A percentile compares a stretch with the other conserved stretches of the same genome.
These are phyloP conservation scores for Digitaria exilis DNA, from an alignment of 202 grass and related monocot species.

Conservation along the genomic window DNA sequence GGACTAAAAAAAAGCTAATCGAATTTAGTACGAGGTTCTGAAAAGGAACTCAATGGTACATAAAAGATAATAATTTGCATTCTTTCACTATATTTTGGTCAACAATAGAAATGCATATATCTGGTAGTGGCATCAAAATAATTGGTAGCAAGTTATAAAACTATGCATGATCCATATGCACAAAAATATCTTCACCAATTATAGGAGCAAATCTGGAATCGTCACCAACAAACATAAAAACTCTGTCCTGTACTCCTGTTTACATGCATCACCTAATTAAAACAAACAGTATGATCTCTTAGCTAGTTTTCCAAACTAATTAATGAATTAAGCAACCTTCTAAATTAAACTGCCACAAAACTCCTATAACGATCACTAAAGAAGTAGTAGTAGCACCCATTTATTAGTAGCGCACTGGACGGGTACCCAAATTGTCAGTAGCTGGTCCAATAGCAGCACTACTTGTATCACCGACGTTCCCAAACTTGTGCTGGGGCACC, in stretches of 20 bases:
- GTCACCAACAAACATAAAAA: slow-evolving; percentile 5
- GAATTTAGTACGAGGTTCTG: background rate
- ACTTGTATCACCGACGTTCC: background rate
- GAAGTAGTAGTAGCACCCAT: background rate
- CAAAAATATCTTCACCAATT: background rate
- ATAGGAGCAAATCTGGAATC: background rate
- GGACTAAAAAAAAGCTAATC: background rate
- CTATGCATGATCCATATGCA: background rate
- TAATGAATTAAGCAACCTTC: slow-evolving; percentile 21
- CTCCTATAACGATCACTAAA: background rate
- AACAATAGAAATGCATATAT: background rate
- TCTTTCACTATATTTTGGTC: background rate
- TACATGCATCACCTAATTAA: background rate
- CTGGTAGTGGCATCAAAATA: background rate
- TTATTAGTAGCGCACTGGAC: background rate
- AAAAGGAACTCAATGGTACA: background rate
- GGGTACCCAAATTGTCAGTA: slow-evolving; percentile 2
- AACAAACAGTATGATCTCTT: background rate
- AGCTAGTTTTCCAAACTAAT: background rate
- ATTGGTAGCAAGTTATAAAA: background rate
- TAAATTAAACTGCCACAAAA: slow-evolving; percentile 22
- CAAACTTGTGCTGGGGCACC: slow-evolving; percentile 10
- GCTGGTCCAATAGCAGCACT: background rate
- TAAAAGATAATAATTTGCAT: background rate
- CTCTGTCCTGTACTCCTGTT: background rate